These are phyloP conservation scores for Fusarium mundagurra DNA, from an alignment of 2,329 filamentous ascomycete genomes.

Conservation along the genomic window DNA sequence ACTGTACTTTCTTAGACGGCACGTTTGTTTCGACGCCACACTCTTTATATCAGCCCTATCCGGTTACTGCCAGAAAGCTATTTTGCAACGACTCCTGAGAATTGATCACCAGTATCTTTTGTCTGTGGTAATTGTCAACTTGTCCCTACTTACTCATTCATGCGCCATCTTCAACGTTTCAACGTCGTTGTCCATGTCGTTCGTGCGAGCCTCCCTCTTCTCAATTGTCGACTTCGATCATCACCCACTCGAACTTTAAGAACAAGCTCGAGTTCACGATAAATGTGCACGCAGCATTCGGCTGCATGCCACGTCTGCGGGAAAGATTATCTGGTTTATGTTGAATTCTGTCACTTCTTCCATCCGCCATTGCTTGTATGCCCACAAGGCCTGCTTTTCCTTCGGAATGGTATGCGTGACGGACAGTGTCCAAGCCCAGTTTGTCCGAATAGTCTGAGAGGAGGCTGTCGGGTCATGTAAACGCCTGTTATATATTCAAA, in stretches of 20 bases:
- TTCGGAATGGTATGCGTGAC: slow-evolving; percentile 59
- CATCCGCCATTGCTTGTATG: slow-evolving; percentile 61
- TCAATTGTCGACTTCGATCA: slow-evolving; percentile 20
- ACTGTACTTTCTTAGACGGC: not conserved
- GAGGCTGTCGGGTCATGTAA: slow-evolving; percentile 66
- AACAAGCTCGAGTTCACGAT: slow-evolving; percentile 48
- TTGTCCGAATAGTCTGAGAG: slow-evolving; percentile 66
- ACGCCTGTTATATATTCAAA: slow-evolving; percentile 7
- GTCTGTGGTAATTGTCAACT: slow-evolving; percentile 6
- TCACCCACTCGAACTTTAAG: slow-evolving; percentile 27
- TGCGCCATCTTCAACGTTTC: slow-evolving; percentile 5
- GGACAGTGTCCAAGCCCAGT: slow-evolving; percentile 67
- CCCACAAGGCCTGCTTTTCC: slow-evolving; percentile 54
- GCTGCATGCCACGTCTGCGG: slow-evolving; percentile 68
- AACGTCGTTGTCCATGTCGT: slow-evolving; percentile 38
- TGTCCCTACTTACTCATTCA: not conserved
- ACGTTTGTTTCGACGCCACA: slow-evolving; percentile 35
- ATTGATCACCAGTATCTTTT: not conserved
- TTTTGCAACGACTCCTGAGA: slow-evolving; percentile 2
- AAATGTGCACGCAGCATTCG: slow-evolving; percentile 69
- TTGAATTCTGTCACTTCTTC: slow-evolving; percentile 64
- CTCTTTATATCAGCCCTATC: slow-evolving; percentile 45
- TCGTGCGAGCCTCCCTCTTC: slow-evolving; percentile 27
- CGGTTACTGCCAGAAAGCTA: slow-evolving; percentile 18
- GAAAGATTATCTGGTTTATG: slow-evolving; percentile 67